Evolutionary conservation across 208 protist species (phyloP).

Genomic region (Novymonas esmeraldas): DNA sequence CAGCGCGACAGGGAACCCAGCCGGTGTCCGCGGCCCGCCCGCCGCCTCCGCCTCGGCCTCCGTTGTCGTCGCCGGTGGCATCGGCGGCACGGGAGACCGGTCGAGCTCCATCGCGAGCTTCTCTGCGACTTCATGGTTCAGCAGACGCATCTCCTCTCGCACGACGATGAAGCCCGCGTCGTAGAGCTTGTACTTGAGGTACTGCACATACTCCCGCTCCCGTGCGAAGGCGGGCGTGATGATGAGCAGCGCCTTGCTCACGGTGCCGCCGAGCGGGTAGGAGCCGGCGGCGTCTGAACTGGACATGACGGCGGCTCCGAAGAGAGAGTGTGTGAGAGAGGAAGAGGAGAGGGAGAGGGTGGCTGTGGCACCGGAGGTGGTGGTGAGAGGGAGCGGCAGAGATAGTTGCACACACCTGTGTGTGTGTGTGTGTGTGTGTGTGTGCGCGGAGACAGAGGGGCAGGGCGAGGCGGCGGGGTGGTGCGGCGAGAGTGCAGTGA

Average conservation of each 20-base stretch:
- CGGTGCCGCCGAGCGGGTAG: conserved; percentile 57
- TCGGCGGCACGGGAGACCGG: conserved; percentile 13
- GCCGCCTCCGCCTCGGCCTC: not conserved
- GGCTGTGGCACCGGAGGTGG: too few species aligned
- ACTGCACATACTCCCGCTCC: conserved; percentile 62
- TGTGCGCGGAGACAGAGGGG: too few species aligned
- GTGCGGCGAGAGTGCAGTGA: too few species aligned
- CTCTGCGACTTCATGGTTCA: conserved; percentile 80
- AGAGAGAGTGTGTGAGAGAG: not conserved
- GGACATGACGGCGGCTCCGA: not conserved
- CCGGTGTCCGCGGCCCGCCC: conserved; percentile 6
- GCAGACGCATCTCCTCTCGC: conserved; percentile 73
- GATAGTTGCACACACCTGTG: too few species aligned
- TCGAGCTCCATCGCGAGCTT: conserved; percentile 63
- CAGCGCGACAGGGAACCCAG: conserved; percentile 23
- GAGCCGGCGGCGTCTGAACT: conserved; percentile 13
- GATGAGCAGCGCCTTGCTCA: conserved; percentile 71
- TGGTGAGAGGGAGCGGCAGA: too few species aligned
- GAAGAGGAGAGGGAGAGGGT: not conserved
- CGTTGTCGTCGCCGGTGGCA: too few species aligned
- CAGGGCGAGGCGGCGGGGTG: too few species aligned
- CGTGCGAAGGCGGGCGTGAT: conserved; percentile 63
- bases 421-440: too few species aligned
- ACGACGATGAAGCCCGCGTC: conserved; percentile 87
- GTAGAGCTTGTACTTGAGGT: conserved; percentile 80